Base-by-base conservation (phyloP, 495 filamentous ascomycete species). In the Cercophora scortea region DNA sequence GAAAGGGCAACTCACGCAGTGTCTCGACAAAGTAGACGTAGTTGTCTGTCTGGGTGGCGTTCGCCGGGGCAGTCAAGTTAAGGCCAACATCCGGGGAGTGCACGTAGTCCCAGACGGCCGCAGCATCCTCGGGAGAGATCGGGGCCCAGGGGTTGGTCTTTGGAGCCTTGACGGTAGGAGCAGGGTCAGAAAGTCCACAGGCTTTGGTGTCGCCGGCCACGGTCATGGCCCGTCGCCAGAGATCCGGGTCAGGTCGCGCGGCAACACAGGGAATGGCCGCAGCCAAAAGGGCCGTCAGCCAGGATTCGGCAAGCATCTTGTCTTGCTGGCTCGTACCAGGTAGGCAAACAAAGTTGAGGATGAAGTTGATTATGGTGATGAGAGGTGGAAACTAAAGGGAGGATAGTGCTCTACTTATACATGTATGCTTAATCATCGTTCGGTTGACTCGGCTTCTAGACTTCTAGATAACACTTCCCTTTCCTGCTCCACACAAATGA, bases 11-110 rank as follows among this genome's bases (percentile, higher is more conserved):
- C 53, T 32, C 15, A 56, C 53, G 60, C 15, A 81, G 61, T 3
- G 74, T 66, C 47, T 83, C 79, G n/a, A 78, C 69, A 32, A 58
- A 63, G 50, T 52, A 65, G n/a, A 69, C 57, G 18, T 67, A 67
- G 48, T 69, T 69, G 46, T 67, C 66, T 5, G 60, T 69, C 2
- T 60, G 42, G 4, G 42, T 49, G 8, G 64, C 57, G n/a, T 50
- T 57, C 13, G 50, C 46, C 1, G 62, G 57, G 9, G 57, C 33
- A 0, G 66, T 69, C 19, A 69, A 56, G 45, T 69, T 69, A 49
- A 69, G 48, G 1, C 59, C 62, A 4, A 39, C 9, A 2, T 45
- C 62, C 3, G 66, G 64, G 32, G 59, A 52, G 19, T 69, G 64
- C 3, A 69, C 44, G 17, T 61, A 52, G 18, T 62, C 60, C 61